Evolutionary conservation across 169 alveolate species (phyloP), one percentile per base, ranked within the genome.

Genomic region (Cryptosporidium viatorum): DNA sequence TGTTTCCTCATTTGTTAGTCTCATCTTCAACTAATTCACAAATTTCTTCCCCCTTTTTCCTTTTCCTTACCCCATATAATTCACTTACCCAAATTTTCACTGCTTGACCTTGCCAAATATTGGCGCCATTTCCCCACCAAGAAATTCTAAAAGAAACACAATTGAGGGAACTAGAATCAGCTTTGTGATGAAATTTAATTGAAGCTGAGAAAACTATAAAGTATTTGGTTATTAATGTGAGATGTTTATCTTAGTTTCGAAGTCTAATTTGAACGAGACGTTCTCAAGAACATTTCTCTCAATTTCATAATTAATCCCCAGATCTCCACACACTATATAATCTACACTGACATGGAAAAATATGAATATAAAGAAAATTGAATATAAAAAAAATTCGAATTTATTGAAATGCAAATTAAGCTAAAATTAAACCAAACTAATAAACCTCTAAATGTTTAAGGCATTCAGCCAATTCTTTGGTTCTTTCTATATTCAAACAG

Each of bases 1-100:
- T 29, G 75, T 80, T 80, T 80, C 89, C 16, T 80, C 89, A 59
- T 80, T 60, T 80, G 89, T 80, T 6, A 80, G 75, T 41, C 67
- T 59, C 89, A 80, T 80, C 35, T n/a, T 65, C 48, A 65, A 65
- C 71, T 31, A 33, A 14, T 65, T 65, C 29, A n/a, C 23, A 65
- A 65, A 65, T 18, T 35, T n/a, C 31, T 37, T 37, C 71, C 71
- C 10, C 50, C 50, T 37, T 14, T 65, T 31, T 35, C 33, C 50
- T 65, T 65, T 16, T 35, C 33, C 50, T 65, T 65, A 10, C 37
- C 67, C 37, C 67, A 9, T 55, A 55, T 10, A 55, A 55, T 23
- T 26, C 67, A 21, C 35, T 55, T 55, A 55, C 35, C 67, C 12
- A 55, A 55, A n/a, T 31, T 26, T 59, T 59, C 69, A 59, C 37